Evolutionary conservation across 2,329 filamentous ascomycete genomes (phyloP).

Genomic region (Chrysosporium keratinophilum): DNA sequence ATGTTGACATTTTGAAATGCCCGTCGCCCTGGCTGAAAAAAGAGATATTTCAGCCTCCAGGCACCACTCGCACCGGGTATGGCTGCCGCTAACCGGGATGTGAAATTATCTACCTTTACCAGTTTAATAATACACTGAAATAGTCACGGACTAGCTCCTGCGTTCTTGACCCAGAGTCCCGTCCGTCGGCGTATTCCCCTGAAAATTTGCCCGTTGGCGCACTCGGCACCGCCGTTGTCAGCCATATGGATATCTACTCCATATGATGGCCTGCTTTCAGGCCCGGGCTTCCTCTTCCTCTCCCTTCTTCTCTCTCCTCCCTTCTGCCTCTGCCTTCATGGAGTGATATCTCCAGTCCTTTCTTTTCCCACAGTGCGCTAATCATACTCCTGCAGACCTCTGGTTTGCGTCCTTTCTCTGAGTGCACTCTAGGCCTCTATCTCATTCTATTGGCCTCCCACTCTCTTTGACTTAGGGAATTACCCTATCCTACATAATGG

Average conservation of each 20-base stretch:
- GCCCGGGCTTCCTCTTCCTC: background rate
- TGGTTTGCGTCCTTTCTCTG: constrained; percentile 50
- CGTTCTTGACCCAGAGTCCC: background rate
- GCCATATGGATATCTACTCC: background rate
- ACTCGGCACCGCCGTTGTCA: background rate
- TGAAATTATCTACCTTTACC: background rate
- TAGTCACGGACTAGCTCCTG: background rate
- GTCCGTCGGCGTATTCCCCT: constrained; percentile 3
- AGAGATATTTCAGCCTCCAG: background rate
- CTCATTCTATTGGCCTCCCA: constrained; percentile 30
- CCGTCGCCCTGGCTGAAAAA: background rate
- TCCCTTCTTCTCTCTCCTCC: background rate
- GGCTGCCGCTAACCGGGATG: background rate
- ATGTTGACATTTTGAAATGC: too few species aligned
- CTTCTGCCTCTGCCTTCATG: too few species aligned
- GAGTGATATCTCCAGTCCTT: background rate
- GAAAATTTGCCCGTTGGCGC: constrained; percentile 1
- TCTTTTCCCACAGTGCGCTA: background rate
- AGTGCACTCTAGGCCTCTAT: constrained; percentile 18
- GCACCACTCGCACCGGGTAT: background rate
- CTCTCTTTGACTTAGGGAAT: constrained; percentile 10
- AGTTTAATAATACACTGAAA: background rate
- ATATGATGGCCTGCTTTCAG: background rate
- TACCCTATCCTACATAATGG: constrained; percentile 11
- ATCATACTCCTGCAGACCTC: constrained; percentile 11